Evolutionary conservation across 495 filamentous ascomycete genomes (phyloP), one percentile per base, ranked within the genome.

Genomic region (Geopyxis carbonaria): DNA sequence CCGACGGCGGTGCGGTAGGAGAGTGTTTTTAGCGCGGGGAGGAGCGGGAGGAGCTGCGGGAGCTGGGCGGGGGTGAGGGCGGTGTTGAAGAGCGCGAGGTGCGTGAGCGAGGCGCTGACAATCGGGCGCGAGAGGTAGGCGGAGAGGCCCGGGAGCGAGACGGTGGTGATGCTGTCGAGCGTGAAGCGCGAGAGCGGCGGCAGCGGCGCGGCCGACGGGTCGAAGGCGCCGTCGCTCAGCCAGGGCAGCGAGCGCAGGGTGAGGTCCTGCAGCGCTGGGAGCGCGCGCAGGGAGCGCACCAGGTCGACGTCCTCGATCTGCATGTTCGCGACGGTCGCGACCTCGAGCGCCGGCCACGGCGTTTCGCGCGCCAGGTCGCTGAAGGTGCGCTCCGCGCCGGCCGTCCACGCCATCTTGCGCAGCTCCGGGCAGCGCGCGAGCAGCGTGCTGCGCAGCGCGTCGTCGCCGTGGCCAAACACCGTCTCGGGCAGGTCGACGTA

Each of bases 401-500:
- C 59, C 28, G 67, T 65, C 61, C 91, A 97, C 22, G 66, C 73
- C 84, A 94, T 94, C 48, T 80, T 85, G 34, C 85, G 72, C 19
- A 95, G 59, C 49, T 91, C 73, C 21, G 76, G 70, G 56, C 85
- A 94, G 22, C 80, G 70, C 2, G 71, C 75, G 59, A 86, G 80
- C 20, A 94, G 59, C 53, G 93, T 89, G 43, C 84, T 72, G 45
- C 78, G 75, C 48, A 97, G 56, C 4, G 72, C 59, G 43, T 93
- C 85, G 46, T 89, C 84, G 31, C 64, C 72, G 46, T 89, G 84
- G 31, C 64, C 72, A 59, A 71, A 93, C 43, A 93, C 64, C 28
- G 83, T 85, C 46, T 85, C 79, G 5, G 89, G 87, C 10, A 97
- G 64, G 59, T 97, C 89, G 44, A 93, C 77, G 57, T 87, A 94